Evolutionary conservation across 108 stramenopile species (phyloP), one percentile per base, ranked within the genome.

Genomic region (Pseudonitzschia pungens): DNA sequence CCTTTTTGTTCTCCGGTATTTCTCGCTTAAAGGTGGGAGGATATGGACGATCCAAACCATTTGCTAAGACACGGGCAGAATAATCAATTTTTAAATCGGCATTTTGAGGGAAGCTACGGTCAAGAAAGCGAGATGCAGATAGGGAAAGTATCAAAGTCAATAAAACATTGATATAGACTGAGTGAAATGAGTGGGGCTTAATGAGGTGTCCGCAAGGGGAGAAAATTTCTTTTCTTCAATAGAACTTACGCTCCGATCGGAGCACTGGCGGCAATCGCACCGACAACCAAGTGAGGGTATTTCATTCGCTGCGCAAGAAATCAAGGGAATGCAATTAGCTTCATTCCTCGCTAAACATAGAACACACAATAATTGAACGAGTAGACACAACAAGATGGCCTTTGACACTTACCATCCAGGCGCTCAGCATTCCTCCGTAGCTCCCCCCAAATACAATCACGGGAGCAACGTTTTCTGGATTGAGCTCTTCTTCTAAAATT

Each of bases 381-480:
- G 14, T 48, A 4, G 45, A 48, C 5, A n/a, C 1, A n/a, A 1
- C n/a, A 51, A n/a, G 1, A 3, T 10, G 4, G 50, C 9, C 54
- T 55, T 20, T 55, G 1, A n/a, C 22, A 36, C 60, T 40, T 29
- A 62, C 60, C 60, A 89, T 71, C 89, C 94, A 95, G 0, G 91
- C 78, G 51, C 90, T 86, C 28, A 98, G 84, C 96, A 96, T 98
- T 27, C 97, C 97, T 16, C 95, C 95, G 74, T 97, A 98, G 55
- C 79, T 82, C 21, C 97, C 97, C 27, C 97, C 97, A 83, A 93
- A 96, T 18, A 72, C 85, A 62, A 94, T 80, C 14, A 94, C 87
- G 14, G 88, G 80, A 16, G 76, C 48, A 33, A 33, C 41, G 21
- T 63, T 64, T 0, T 31, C 58, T 33, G 51, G 63, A 59, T 68